A percentile compares a stretch with the other conserved stretches of the same genome.
These are phyloP conservation scores for Coniochaeta prunicola DNA, from an alignment of 2,329 filamentous ascomycete species.

Conservation along the genomic window DNA sequence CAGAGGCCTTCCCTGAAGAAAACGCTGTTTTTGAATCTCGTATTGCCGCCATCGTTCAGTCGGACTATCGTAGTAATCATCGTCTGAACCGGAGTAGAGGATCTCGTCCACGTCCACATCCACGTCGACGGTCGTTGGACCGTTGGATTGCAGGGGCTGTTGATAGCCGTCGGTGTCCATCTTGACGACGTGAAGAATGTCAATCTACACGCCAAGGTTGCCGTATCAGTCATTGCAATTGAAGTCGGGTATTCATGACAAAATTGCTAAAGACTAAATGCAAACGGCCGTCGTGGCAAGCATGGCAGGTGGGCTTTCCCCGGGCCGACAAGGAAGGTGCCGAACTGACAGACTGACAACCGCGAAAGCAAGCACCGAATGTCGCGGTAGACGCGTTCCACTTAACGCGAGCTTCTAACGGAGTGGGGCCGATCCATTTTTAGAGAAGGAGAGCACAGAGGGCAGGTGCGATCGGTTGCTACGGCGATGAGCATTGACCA, in stretches of 20 bases:
- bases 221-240: not conserved
- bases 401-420: not conserved
- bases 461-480: not conserved
- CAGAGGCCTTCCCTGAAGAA: constrained; percentile 47
- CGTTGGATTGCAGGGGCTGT: constrained; percentile 20
- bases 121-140: constrained; percentile 30
- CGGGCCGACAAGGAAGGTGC: not conserved
- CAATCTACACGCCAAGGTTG: not conserved
- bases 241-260: too few species aligned
- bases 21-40: constrained; percentile 51
- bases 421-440: not conserved
- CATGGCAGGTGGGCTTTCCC: not conserved
- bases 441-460: not conserved
- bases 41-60: constrained; percentile 43
- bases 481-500: not conserved
- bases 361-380: not conserved
- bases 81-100: constrained; percentile 49
- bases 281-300: too few species aligned
- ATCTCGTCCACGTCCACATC: constrained; percentile 38
- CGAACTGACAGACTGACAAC: not conserved
- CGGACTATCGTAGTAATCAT: constrained; percentile 42
- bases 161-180: not conserved
- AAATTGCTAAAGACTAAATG: too few species aligned
- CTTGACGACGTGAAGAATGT: not conserved
- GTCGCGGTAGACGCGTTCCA: constrained; percentile 2